Evolutionary conservation across 148 eudicot species (phyloP).

Genomic region (Heliamphora exappendiculata): DNA sequence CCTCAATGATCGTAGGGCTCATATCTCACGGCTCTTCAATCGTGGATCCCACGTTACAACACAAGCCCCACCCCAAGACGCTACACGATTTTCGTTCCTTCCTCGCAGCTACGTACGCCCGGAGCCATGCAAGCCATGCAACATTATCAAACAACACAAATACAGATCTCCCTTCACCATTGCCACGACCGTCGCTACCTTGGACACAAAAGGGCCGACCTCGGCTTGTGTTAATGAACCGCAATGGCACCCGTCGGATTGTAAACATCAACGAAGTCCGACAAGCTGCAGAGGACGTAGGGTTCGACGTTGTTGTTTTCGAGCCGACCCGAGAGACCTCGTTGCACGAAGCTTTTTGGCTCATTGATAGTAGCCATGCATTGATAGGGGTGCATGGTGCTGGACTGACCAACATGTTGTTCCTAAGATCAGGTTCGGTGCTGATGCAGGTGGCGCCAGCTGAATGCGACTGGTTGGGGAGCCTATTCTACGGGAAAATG

Average conservation of each 20-base stretch:
- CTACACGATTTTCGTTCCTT: slow-evolving; percentile 28
- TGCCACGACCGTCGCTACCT: background rate
- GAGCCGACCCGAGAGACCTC: slow-evolving; percentile 21
- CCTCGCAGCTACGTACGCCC: slow-evolving; percentile 13
- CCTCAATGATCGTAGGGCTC: slow-evolving; percentile 29
- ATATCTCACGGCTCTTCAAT: slow-evolving; percentile 37
- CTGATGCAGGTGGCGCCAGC: background rate
- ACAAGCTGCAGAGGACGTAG: slow-evolving; percentile 17
- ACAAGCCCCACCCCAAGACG: slow-evolving; percentile 3
- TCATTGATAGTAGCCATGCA: slow-evolving; percentile 28
- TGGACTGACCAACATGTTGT: slow-evolving; percentile 19
- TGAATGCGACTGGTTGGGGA: background rate
- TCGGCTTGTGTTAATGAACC: slow-evolving; percentile 22
- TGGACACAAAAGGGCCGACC: slow-evolving; percentile 15
- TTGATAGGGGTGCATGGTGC: slow-evolving; percentile 31
- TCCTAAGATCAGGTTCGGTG: slow-evolving; percentile 8
- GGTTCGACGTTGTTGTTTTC: slow-evolving; percentile 23
- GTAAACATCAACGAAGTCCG: slow-evolving; percentile 23
- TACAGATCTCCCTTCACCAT: background rate
- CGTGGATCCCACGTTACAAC: slow-evolving; percentile 20
- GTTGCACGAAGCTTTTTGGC: slow-evolving; percentile 17
- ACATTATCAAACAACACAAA: background rate
- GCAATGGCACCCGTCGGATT: slow-evolving; percentile 18
- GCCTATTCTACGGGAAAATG: slow-evolving; percentile 1
- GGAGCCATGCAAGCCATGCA: slow-evolving; percentile 3